A percentile compares a stretch with the other conserved stretches of the same genome.
Evolutionary conservation across 2,329 filamentous ascomycete species (phyloP).

Genomic region (Trichoderma simmonsii): DNA sequence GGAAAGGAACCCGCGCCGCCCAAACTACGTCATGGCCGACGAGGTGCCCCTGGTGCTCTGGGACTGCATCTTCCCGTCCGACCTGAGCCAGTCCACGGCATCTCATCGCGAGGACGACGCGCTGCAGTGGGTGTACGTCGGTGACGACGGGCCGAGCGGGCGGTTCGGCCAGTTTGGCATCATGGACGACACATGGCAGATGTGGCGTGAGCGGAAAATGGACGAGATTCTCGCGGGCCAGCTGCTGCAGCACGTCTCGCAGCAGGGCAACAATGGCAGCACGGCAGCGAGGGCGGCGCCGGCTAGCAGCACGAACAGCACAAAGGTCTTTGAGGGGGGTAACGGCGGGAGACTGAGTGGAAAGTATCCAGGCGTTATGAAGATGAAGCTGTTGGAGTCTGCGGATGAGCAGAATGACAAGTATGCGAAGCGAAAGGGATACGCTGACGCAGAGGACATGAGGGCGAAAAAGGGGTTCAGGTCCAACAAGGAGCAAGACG

Average conservation of each 20-base stretch:
- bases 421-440: slow-evolving; percentile 61
- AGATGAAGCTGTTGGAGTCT: slow-evolving; percentile 46
- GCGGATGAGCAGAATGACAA: slow-evolving; percentile 57
- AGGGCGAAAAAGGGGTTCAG: slow-evolving; percentile 31
- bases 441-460: slow-evolving; percentile 50
- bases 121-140: slow-evolving; percentile 75
- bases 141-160: slow-evolving; percentile 57
- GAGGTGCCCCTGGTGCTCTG: slow-evolving; percentile 90
- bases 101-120: slow-evolving; percentile 47
- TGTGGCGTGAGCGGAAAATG: slow-evolving; percentile 82
- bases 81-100: slow-evolving; percentile 33
- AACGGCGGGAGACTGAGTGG: slow-evolving; percentile 50
- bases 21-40: slow-evolving; percentile 85
- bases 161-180: slow-evolving; percentile 65
- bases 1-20: slow-evolving; percentile 66
- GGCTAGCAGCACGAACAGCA: slow-evolving; percentile 26
- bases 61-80: slow-evolving; percentile 83
- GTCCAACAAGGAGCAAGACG: slow-evolving; percentile 30
- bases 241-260: slow-evolving; percentile 62
- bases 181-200: slow-evolving; percentile 73
- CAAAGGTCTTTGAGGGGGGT: slow-evolving; percentile 53
- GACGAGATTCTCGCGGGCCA: slow-evolving; percentile 80
- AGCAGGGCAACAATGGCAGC: slow-evolving; percentile 32
- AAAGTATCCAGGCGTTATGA: slow-evolving; percentile 53
- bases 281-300: background rate